Conservation (phyloP, 306 rosid genomes). For the Cotoneaster glaucophyllus region DNA sequence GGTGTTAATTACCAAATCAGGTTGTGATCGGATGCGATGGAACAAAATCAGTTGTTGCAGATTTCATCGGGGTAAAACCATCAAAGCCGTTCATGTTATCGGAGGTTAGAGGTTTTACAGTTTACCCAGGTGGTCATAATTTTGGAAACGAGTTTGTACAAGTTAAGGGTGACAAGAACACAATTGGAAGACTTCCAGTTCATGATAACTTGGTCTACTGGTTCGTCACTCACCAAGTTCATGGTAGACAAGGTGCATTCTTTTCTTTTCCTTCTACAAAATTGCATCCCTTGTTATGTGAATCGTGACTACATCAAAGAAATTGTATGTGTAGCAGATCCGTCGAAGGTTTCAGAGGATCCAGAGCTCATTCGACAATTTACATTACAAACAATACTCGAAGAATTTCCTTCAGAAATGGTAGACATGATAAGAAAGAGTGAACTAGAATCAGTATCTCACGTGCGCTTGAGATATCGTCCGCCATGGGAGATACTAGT, state of each 20-base stretch:
- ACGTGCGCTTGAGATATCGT: slow-evolving; percentile 32
- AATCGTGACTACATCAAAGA: neutral
- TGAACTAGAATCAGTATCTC: slow-evolving; percentile 24
- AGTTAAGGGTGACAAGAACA: slow-evolving; percentile 12
- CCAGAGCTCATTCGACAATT: slow-evolving; percentile 25
- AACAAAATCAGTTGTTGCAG: slow-evolving; percentile 34
- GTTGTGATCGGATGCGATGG: slow-evolving; percentile 63
- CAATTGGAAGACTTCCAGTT: slow-evolving; percentile 37
- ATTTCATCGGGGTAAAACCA: slow-evolving; percentile 23
- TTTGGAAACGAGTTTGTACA: slow-evolving; percentile 27
- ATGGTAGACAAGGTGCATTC: neutral
- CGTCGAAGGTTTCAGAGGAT: slow-evolving; percentile 23
- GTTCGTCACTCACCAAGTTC: slow-evolving; percentile 15
- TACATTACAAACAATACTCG: slow-evolving; percentile 18
- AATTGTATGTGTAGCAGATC: slow-evolving; percentile 16
- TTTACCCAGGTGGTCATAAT: slow-evolving; percentile 37
- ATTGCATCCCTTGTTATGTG: neutral
- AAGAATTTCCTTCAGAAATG: slow-evolving; percentile 20
- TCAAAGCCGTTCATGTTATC: slow-evolving; percentile 8
- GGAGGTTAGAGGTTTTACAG: slow-evolving; percentile 48
- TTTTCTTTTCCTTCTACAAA: neutral
- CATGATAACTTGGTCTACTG: slow-evolving; percentile 35
- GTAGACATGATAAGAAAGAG: slow-evolving; percentile 32
- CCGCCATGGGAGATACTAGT: slow-evolving; percentile 38
- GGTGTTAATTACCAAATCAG: slow-evolving; percentile 3